Conservation (phyloP, 192 early-diverging fungal species). For the Backusella sp. region DNA sequence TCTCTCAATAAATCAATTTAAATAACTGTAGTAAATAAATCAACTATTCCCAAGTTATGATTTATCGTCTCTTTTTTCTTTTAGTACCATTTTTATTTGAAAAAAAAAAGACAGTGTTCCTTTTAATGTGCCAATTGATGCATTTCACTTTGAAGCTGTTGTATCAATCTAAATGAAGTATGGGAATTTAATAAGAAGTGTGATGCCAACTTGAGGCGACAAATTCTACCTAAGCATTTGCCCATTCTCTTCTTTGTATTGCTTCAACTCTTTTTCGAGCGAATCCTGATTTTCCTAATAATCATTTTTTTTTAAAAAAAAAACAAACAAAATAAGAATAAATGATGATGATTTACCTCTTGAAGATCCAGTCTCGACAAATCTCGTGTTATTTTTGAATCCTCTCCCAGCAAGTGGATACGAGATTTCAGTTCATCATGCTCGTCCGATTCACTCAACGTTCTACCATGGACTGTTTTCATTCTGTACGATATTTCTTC, state of each 20-base stretch:
- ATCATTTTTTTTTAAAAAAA: neutral
- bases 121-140: neutral
- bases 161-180: neutral
- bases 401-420: neutral
- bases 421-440: neutral
- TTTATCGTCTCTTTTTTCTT: neutral
- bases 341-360: too few species aligned
- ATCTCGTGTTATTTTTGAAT: neutral
- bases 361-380: neutral
- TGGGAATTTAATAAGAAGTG: neutral
- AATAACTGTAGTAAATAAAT: neutral
- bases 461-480: conserved; percentile 24
- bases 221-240: conserved; percentile 15
- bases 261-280: neutral
- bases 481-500: conserved; percentile 3
- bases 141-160: conserved; percentile 7
- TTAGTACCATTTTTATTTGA: neutral
- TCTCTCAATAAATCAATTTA: too few species aligned
- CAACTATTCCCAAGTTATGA: neutral
- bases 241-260: conserved; percentile 18
- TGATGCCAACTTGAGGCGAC: too few species aligned
- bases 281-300: conserved; percentile 1
- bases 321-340: too few species aligned
- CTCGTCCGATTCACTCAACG: conserved; percentile 8
- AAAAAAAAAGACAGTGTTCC: neutral